These are phyloP conservation scores for Fragilariopsis cylindrus DNA, from an alignment of 108 stramenopile genomes.

Conservation along the genomic window DNA sequence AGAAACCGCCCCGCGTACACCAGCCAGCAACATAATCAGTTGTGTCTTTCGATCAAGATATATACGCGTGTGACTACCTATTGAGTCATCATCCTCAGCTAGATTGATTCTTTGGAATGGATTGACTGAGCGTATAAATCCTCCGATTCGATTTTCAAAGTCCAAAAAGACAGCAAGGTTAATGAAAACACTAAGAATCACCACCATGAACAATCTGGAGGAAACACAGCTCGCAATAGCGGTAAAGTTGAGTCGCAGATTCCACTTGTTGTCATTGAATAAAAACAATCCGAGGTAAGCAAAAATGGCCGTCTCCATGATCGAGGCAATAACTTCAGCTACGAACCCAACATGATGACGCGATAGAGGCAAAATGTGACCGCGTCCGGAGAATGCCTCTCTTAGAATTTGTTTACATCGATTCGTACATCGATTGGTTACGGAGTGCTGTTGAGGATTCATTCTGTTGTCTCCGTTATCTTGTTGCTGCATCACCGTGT, in stretches of 20 bases:
- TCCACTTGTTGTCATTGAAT: constrained; percentile 75
- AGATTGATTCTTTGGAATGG: constrained; percentile 23
- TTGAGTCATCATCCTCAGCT: constrained; percentile 31
- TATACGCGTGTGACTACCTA: constrained; percentile 8
- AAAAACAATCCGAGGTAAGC: constrained; percentile 88
- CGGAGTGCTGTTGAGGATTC: constrained; percentile 14
- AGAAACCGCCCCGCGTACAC: constrained; percentile 88
- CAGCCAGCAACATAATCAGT: constrained; percentile 74
- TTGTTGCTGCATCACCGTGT: constrained; percentile 29
- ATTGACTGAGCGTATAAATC: constrained; percentile 20
- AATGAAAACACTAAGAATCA: constrained; percentile 53
- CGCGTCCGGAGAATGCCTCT: constrained; percentile 43
- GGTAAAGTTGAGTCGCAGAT: constrained; percentile 54
- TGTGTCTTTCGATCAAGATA: constrained; percentile 61
- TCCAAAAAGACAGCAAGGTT: constrained; percentile 54
- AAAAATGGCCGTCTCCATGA: constrained; percentile 87
- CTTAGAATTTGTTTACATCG: constrained; percentile 1
- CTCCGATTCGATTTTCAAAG: constrained; percentile 33
- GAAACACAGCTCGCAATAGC: constrained; percentile 65
- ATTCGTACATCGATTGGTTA: constrained; percentile 8
- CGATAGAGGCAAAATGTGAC: constrained; percentile 57
- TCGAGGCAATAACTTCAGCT: constrained; percentile 64
- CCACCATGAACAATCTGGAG: constrained; percentile 75
- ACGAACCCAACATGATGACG: constrained; percentile 83
- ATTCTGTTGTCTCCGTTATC: constrained; percentile 15